These are phyloP conservation scores for Ascochyta lentis DNA, from an alignment of 2,329 filamentous ascomycete species.

Conservation along the genomic window DNA sequence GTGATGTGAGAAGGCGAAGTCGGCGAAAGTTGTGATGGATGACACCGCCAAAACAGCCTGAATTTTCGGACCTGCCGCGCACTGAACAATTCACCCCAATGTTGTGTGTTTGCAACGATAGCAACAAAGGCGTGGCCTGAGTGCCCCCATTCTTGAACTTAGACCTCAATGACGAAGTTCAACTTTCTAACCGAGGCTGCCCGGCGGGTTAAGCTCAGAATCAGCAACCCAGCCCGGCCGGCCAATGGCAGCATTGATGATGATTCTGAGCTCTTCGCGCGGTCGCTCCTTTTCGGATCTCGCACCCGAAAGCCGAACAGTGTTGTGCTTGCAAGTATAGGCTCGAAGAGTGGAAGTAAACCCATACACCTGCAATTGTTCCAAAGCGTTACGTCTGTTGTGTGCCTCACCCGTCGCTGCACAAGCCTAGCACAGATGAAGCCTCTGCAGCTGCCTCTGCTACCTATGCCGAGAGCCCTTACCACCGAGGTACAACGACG, in stretches of 20 bases:
- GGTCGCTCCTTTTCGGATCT: neutral
- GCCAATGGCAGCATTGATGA: conserved; percentile 11
- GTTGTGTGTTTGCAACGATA: conserved; percentile 6
- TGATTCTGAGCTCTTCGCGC: conserved; percentile 6
- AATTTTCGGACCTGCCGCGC: conserved; percentile 5
- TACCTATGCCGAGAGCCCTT: neutral
- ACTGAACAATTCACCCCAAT: conserved; percentile 5
- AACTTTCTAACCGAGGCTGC: conserved; percentile 14
- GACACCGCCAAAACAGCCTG: conserved; percentile 4
- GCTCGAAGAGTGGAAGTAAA: too few species aligned
- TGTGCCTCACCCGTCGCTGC: neutral
- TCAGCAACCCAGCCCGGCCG: neutral
- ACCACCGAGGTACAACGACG: conserved; percentile 12
- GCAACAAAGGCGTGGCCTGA: conserved; percentile 17
- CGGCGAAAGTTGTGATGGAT: conserved; percentile 13
- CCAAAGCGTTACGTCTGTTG: too few species aligned
- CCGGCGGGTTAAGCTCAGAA: neutral
- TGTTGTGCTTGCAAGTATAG: too few species aligned
- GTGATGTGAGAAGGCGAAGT: conserved; percentile 11
- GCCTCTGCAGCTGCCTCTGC: neutral
- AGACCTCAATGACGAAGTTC: conserved; percentile 14
- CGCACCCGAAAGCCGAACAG: conserved; percentile 3
- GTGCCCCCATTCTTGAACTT: conserved; percentile 26
- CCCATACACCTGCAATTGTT: neutral
- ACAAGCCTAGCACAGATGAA: neutral